phyloP scores from a whole-genome alignment of 257 asterid species.

The Nicotiana benthamiana region DNA sequence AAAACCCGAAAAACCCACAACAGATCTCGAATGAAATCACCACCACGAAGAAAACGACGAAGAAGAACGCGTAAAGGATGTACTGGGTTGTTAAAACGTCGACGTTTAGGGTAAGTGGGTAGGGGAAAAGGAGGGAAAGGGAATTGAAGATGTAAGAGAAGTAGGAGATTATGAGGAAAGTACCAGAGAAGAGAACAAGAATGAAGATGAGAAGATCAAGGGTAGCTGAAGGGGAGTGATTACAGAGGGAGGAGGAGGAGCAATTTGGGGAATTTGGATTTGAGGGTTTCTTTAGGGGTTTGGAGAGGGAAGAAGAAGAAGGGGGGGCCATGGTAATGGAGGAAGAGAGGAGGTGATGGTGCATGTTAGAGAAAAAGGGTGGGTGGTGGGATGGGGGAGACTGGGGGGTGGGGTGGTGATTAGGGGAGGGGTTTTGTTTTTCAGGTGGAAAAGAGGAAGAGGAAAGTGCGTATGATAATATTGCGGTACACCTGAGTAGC shows the following conservation, averaged over 20 bases:
- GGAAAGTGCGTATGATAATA: constrained; percentile 16
- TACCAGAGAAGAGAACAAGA: constrained; percentile 68
- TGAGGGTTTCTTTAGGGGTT: constrained; percentile 23
- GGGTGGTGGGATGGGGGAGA: not conserved
- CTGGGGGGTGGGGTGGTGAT: not conserved
- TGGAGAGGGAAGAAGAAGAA: constrained; percentile 19
- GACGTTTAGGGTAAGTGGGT: constrained; percentile 16
- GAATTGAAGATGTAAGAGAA: constrained; percentile 62
- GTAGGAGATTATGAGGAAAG: constrained; percentile 58
- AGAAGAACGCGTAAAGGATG: constrained; percentile 34
- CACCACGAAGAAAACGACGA: constrained; percentile 26
- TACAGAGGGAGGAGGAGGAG: constrained; percentile 38
- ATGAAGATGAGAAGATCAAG: constrained; percentile 78
- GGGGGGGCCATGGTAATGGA: constrained; percentile 28
- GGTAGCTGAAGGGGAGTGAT: constrained; percentile 70
- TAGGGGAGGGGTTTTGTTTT: not conserved
- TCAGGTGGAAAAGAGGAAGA: constrained; percentile 10
- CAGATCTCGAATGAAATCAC: constrained; percentile 22
- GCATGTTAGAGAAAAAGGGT: constrained; percentile 35
- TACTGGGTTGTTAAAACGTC: constrained; percentile 25
- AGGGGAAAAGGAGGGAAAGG: constrained; percentile 52
- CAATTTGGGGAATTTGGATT: constrained; percentile 15
- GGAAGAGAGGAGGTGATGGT: constrained; percentile 39
- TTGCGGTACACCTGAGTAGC: not conserved
- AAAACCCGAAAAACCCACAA: constrained; percentile 31